Evolutionary conservation across 345 rosid genomes (phyloP), one percentile per base, ranked within the genome.

Genomic region (Eucalyptus fibrosa): DNA sequence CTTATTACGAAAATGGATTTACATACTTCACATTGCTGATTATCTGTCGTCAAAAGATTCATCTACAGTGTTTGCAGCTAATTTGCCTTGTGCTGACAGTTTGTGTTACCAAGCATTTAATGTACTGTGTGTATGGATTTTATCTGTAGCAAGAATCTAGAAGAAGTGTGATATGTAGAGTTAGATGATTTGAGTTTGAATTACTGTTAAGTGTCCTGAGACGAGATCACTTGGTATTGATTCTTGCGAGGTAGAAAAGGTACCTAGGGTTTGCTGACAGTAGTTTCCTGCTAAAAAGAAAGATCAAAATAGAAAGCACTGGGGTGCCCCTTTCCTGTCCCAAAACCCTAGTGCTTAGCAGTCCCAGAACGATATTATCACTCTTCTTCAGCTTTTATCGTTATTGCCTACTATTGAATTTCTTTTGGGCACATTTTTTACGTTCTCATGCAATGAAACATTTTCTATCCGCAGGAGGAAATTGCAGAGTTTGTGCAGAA

Each of bases 401-500:
- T 51, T 51, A 37, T 24, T 40, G 40, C 32, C 47, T 18, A 30
- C 49, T 42, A 21, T 50, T n/a, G 23, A 30, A 86, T 67, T 49
- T 26, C 37, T 55, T 40, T 56, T 55, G 21, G 14, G 26, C 5
- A 4, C n/a, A 32, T n/a, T 50, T 50, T 85, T 26, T 9, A 15
- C 1, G 30, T 21, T 23, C 51, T 89, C n/a, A 56, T 55, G 62
- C 28, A 77, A 30, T 53, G 82, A 72, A 69, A 12, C 53, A 62
- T 17, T 59, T 86, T 30, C 53, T 65, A 23, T 89, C 55, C 89
- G 91, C 95, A 96, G 99, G 98, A 95, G 93, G 97, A 94, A 91
- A 92, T 98, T 34, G 81, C 90, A 67, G 92, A 93, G 55, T 96
- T 89, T 86, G 99, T 97, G 93, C 89, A 93, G 91, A 94, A 92